phyloP scores from a whole-genome alignment of 768 basidiomycete genomes.

The Auricularia sp. region DNA sequence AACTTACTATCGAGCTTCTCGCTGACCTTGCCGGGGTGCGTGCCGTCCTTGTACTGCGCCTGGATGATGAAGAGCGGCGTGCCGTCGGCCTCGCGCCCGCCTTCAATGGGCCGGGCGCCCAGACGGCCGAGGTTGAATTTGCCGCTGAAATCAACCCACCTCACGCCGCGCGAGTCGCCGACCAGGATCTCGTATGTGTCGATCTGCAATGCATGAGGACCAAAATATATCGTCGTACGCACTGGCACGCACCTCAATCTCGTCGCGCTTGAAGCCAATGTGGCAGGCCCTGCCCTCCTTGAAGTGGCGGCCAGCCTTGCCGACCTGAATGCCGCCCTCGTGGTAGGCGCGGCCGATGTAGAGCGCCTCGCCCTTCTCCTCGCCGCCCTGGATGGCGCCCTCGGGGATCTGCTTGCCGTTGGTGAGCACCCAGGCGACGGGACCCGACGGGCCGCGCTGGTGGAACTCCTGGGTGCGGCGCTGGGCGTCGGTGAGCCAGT shows the following conservation, averaged over 20 bases:
- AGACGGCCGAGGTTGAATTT: conserved; percentile 34
- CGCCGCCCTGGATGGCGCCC: conserved; percentile 46
- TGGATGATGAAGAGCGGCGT: conserved; percentile 49
- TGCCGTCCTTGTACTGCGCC: conserved; percentile 39
- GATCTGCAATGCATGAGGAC: conserved; percentile 27
- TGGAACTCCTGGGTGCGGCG: conserved; percentile 41
- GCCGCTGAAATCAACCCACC: conserved; percentile 46
- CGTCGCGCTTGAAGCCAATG: conserved; percentile 50
- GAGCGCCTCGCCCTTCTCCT: conserved; percentile 39
- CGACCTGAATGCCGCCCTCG: conserved; percentile 51
- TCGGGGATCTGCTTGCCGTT: conserved; percentile 49
- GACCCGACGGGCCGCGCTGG: conserved; percentile 31
- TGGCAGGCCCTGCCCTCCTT: conserved; percentile 39
- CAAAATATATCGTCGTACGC: neutral
- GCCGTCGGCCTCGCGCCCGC: conserved; percentile 55
- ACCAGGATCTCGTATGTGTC: conserved; percentile 61
- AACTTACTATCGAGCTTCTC: conserved; percentile 39
- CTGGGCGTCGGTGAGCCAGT: conserved; percentile 51
- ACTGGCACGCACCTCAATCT: conserved; percentile 38
- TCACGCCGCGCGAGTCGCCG: conserved; percentile 44
- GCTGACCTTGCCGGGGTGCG: conserved; percentile 57
- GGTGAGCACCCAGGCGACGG: conserved; percentile 41
- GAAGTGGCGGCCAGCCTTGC: conserved; percentile 51
- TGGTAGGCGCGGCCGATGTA: conserved; percentile 51
- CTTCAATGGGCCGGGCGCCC: conserved; percentile 48